Conservation (phyloP, 2,329 filamentous ascomycete genomes). For the Aspergillus sp. region DNA sequence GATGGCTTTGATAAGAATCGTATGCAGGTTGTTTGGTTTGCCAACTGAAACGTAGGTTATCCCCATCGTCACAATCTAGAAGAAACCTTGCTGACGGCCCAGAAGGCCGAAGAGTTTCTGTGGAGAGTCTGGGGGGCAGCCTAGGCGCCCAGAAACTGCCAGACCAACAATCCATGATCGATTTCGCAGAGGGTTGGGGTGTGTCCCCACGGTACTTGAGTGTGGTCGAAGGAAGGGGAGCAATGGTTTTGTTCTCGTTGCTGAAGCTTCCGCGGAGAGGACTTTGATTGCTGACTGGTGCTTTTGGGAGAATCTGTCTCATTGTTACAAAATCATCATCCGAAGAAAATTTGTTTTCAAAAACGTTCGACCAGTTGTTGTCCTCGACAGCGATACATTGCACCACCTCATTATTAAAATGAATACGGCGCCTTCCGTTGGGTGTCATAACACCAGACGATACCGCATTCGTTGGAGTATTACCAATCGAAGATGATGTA, state of each 20-base stretch:
- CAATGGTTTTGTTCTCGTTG: constrained; percentile 76
- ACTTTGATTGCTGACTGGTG: constrained; percentile 49
- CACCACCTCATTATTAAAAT: constrained; percentile 93
- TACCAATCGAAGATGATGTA: constrained; percentile 40
- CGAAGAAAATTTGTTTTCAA: constrained; percentile 58
- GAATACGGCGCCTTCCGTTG: constrained; percentile 72
- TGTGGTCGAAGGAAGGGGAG: constrained; percentile 80
- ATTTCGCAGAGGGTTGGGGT: constrained; percentile 51
- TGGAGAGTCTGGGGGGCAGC: constrained; percentile 70
- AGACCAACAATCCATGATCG: constrained; percentile 26
- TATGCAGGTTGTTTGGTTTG: constrained; percentile 26
- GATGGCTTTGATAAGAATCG: constrained; percentile 11
- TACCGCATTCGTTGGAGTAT: constrained; percentile 60
- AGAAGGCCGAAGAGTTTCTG: constrained; percentile 73
- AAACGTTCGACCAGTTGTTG: constrained; percentile 53
- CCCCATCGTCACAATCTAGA: constrained; percentile 58
- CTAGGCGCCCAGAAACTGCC: constrained; percentile 41
- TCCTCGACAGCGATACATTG: constrained; percentile 92
- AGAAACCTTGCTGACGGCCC: constrained; percentile 63
- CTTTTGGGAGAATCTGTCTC: constrained; percentile 56
- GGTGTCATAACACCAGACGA: constrained; percentile 68
- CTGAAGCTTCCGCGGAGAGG: constrained; percentile 53
- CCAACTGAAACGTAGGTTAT: constrained; percentile 43
- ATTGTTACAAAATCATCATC: constrained; percentile 80
- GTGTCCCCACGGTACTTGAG: constrained; percentile 79